Evolutionary conservation across 345 rosid genomes (phyloP), one percentile per base, ranked within the genome.

Genomic region (Aquilaria malaccensis): DNA sequence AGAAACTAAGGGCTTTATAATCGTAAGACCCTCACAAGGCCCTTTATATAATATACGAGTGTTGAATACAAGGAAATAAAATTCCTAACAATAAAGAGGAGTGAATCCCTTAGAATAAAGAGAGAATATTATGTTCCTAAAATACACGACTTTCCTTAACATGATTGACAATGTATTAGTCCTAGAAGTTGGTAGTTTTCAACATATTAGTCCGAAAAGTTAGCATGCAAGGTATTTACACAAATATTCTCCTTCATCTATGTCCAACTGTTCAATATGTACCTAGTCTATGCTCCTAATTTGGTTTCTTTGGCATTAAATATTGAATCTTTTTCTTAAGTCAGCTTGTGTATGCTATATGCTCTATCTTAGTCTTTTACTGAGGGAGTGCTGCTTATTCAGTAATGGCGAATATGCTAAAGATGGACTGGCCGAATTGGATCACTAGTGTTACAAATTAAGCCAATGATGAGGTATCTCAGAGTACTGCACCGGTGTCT

Each of bases 211-310:
- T 22, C 22, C 22, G 22, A 22, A 22, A 22, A 22, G 22, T 22
- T 92, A 72, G 98, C 86, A 56, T 87, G 98, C 3, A 92, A 92
- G 70, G 95, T 86, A 74, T 92, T 92, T 69, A 86, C 93, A 6
- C 98, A 92, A 67, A 92, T 88, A 70, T 88, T 88, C 82, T 92
- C 98, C 54, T 92, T 92, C 84, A 83, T 92, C 81, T 88, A 88
- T 66, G 98, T 92, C 76, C 98, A 92, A 62, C 82, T 92, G 48
- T 92, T 92, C 73, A 92, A 92, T 85, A 92, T 95, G 98, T 91
- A 70, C 46, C 41, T 37, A 37, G 43, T 37, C 43, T 37, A 37
- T 37, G 43, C 43, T 37, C 43, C 7, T 37, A 37, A 37, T 37
- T 37, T 33, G 10, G 10, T 58, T 37, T 58, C 12, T 41, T 49